phyloP scores from a whole-genome alignment of 805 yeast species.

The Sugiyamaella marilandica region DNA sequence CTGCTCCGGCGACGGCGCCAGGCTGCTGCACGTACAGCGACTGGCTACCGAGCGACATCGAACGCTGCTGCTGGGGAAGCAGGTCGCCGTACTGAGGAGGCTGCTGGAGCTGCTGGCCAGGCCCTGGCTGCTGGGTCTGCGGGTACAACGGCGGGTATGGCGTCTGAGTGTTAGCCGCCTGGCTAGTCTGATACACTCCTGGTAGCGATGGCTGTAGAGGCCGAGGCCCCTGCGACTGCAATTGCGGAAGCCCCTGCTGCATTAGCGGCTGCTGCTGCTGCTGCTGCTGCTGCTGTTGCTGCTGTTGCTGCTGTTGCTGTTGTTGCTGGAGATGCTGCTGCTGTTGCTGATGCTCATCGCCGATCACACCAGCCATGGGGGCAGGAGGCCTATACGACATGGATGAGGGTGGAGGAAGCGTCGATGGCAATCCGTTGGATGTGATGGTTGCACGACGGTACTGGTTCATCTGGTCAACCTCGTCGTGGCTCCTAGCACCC shows the following conservation, averaged over 20 bases:
- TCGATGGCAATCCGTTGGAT: background rate
- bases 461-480: background rate
- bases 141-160: constrained; percentile 9
- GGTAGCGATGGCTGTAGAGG: constrained; percentile 10
- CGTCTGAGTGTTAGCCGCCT: background rate
- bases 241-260: constrained; percentile 5
- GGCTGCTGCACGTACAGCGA: background rate
- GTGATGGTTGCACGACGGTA: background rate
- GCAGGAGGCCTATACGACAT: background rate
- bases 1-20: background rate
- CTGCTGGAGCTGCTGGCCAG: constrained; percentile 4
- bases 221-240: background rate
- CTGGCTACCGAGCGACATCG: constrained; percentile 1
- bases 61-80: constrained; percentile 1
- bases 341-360: constrained; percentile 9
- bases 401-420: constrained; percentile 3
- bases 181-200: constrained; percentile 4
- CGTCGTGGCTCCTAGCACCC: background rate
- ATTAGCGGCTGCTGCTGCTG: constrained; percentile 3
- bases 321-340: constrained; percentile 11
- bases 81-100: constrained; percentile 2
- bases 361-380: background rate
- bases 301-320: constrained; percentile 12
- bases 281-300: constrained; percentile 11
- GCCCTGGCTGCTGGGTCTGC: constrained; percentile 2